Percentiles rank a stretch among this genome's conserved stretches.
Conservation (phyloP, 2,329 filamentous ascomycete species). For the Mollisia scopiformis region DNA sequence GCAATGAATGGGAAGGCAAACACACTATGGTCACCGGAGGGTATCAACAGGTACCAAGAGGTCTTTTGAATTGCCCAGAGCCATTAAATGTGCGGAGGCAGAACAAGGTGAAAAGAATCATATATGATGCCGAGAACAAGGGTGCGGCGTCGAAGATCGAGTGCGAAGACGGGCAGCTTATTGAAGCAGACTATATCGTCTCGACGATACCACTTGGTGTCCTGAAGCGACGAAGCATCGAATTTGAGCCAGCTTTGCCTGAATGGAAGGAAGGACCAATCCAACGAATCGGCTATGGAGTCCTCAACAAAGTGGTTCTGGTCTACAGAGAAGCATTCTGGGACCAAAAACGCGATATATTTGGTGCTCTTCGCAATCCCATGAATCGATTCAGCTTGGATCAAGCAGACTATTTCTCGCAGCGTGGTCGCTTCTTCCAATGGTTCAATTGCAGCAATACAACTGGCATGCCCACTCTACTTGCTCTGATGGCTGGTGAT, state of each 20-base stretch:
- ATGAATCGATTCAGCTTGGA: conserved; percentile 69
- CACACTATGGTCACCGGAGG: conserved; percentile 94
- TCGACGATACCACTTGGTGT: conserved; percentile 90
- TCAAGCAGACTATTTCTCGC: conserved; percentile 77
- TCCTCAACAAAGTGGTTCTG: conserved; percentile 93
- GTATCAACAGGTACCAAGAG: conserved; percentile 91
- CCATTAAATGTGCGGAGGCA: conserved; percentile 78
- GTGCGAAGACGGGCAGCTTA: conserved; percentile 74
- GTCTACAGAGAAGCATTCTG: conserved; percentile 91
- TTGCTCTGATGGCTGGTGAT: conserved; percentile 95
- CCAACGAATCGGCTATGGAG: conserved; percentile 83
- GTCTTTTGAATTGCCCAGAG: conserved; percentile 76
- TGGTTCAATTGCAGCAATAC: conserved; percentile 97
- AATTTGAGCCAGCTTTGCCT: conserved; percentile 91
- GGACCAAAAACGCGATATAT: conserved; percentile 89
- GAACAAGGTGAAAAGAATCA: conserved; percentile 72
- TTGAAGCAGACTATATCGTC: conserved; percentile 90
- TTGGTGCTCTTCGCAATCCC: conserved; percentile 83
- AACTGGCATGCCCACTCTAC: conserved; percentile 82
- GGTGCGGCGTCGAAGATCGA: conserved; percentile 62
- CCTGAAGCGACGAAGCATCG: conserved; percentile 77
- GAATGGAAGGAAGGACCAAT: conserved; percentile 83
- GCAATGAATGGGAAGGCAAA: conserved; percentile 94
- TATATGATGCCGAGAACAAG: conserved; percentile 56
- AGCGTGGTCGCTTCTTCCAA: conserved; percentile 91